A percentile compares a stretch with the other conserved stretches of the same genome.
phyloP scores from a whole-genome alignment of 192 early-diverging fungal species.

The Coemansia sp. region DNA sequence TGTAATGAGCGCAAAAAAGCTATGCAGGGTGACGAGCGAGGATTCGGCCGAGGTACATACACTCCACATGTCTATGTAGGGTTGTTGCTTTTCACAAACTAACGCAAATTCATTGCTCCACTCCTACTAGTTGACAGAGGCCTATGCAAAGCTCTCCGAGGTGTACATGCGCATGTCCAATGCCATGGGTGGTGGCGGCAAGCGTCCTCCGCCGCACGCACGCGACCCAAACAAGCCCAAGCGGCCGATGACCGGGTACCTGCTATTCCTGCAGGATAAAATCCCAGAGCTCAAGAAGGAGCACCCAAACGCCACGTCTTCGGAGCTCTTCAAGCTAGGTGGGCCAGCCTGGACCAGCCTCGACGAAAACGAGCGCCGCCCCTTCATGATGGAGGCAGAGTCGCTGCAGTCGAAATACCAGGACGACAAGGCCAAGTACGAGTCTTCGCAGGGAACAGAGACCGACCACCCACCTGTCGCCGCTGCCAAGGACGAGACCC shows the following conservation, averaged over 20 bases:
- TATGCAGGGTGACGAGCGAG: neutral
- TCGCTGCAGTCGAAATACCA: neutral
- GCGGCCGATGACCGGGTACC: slow-evolving; percentile 1
- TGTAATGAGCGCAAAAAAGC: neutral
- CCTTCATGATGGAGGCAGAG: neutral
- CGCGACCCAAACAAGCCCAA: slow-evolving; percentile 2
- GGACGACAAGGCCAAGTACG: neutral
- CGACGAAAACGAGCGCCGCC: neutral
- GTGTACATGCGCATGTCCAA: slow-evolving; percentile 3
- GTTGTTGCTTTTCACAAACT: too few species aligned
- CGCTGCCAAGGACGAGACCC: neutral
- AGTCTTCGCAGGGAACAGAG: neutral
- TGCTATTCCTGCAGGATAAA: neutral
- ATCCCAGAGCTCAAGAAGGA: neutral
- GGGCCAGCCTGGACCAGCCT: neutral
- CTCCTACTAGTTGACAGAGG: neutral
- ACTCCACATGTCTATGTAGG: too few species aligned
- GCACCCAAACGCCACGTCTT: neutral
- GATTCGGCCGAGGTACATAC: neutral
- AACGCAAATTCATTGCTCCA: too few species aligned
- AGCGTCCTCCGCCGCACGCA: neutral
- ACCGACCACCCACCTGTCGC: neutral
- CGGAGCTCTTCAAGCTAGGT: neutral
- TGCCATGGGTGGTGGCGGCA: neutral
- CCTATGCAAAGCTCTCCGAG: neutral